Evolutionary conservation across 2,329 filamentous ascomycete species (phyloP).

Genomic region (Trichophyton mentagrophytes): DNA sequence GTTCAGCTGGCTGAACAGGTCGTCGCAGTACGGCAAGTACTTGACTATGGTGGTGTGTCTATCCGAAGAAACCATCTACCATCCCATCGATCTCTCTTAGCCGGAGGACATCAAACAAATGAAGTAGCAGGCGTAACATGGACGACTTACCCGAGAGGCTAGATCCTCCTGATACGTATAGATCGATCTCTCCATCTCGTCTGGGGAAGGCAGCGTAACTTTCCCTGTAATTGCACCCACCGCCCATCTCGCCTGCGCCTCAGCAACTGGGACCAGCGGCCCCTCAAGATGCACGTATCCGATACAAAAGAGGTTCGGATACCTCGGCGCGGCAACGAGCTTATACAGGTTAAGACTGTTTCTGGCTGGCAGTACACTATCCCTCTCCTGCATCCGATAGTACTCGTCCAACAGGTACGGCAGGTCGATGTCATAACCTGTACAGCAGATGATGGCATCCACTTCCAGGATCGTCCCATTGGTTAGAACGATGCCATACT

Average conservation of each 20-base stretch:
- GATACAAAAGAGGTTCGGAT: conserved; percentile 25
- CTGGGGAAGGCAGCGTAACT: conserved; percentile 17
- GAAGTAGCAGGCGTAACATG: background rate
- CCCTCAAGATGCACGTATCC: conserved; percentile 24
- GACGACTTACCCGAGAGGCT: conserved; percentile 12
- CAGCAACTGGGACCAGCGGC: conserved; percentile 19
- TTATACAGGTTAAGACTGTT: conserved; percentile 23
- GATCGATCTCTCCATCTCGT: conserved; percentile 20
- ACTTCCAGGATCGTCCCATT: conserved; percentile 20
- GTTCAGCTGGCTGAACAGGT: conserved; percentile 23
- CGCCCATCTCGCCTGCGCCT: conserved; percentile 26
- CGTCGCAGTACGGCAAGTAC: conserved; percentile 23
- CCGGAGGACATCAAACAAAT: background rate
- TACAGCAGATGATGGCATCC: conserved; percentile 25
- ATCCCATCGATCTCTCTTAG: conserved; percentile 12
- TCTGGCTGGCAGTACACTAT: conserved; percentile 12
- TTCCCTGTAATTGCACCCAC: conserved; percentile 20
- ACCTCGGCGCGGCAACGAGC: conserved; percentile 20
- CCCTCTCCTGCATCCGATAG: conserved; percentile 12
- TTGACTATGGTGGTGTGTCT: conserved; percentile 21
- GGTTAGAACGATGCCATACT: conserved; percentile 20
- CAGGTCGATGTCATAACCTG: conserved; percentile 20
- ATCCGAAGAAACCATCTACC: conserved; percentile 22
- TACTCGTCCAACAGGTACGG: conserved; percentile 14
- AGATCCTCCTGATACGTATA: conserved; percentile 18